A percentile compares a stretch with the other conserved stretches of the same genome.
Conservation (phyloP, 2,329 filamentous ascomycete genomes). For the Keithomyces neogunnii region DNA sequence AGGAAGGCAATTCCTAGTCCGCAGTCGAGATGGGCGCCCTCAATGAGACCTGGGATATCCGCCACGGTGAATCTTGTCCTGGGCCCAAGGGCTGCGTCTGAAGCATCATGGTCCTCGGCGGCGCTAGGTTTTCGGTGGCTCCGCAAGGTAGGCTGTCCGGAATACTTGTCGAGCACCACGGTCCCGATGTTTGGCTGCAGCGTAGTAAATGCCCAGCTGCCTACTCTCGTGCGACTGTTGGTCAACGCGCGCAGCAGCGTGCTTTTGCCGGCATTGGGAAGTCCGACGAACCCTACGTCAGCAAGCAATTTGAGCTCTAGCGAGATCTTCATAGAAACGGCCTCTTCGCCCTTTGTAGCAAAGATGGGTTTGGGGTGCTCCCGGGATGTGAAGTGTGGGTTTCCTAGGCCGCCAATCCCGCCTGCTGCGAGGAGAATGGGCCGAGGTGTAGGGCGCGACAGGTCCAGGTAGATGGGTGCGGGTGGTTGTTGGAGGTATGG, state of each 20-base stretch:
- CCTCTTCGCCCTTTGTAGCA: conserved; percentile 76
- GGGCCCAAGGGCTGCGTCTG: conserved; percentile 38
- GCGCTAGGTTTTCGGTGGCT: conserved; percentile 18
- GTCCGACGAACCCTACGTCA: conserved; percentile 86
- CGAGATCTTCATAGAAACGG: conserved; percentile 70
- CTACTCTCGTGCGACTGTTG: conserved; percentile 80
- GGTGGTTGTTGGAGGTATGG: conserved; percentile 58
- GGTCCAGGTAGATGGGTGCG: conserved; percentile 63
- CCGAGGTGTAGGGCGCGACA: conserved; percentile 67
- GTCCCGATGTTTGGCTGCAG: conserved; percentile 93
- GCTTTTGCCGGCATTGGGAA: conserved; percentile 94
- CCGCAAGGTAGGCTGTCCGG: conserved; percentile 55
- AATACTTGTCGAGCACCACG: conserved; percentile 82
- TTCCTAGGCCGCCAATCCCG: conserved; percentile 82
- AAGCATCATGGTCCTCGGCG: not conserved
- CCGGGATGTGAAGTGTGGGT: conserved; percentile 82
- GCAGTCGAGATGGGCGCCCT: conserved; percentile 85
- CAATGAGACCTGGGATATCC: conserved; percentile 89
- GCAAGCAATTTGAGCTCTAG: conserved; percentile 92
- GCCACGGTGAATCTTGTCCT: conserved; percentile 85
- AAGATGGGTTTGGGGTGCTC: conserved; percentile 72
- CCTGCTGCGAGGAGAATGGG: conserved; percentile 83
- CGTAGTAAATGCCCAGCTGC: conserved; percentile 95
- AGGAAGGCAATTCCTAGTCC: conserved; percentile 88
- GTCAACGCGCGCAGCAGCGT: conserved; percentile 82